phyloP scores from a whole-genome alignment of 2,329 filamentous ascomycete species.

The Pezicula carpinea region DNA sequence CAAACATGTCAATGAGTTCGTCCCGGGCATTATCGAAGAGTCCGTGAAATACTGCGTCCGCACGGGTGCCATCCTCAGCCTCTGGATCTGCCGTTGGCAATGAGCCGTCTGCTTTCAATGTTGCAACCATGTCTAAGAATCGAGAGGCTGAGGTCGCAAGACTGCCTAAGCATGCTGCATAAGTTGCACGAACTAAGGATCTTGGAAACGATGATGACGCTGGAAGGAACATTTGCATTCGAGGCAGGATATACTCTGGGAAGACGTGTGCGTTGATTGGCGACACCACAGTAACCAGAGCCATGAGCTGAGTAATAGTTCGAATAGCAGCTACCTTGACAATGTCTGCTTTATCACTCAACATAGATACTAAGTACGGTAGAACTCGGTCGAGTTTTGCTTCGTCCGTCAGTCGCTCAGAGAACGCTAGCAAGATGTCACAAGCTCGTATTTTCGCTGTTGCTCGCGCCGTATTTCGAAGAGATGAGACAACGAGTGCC shows the following conservation, averaged over 20 bases:
- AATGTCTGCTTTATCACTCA: conserved; percentile 77
- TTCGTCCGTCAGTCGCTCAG: conserved; percentile 88
- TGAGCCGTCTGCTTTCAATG: conserved; percentile 77
- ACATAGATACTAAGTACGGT: conserved; percentile 78
- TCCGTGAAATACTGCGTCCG: conserved; percentile 70
- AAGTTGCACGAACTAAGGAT: conserved; percentile 77
- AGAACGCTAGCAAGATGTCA: conserved; percentile 86
- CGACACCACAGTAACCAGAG: conserved; percentile 84
- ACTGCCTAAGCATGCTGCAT: conserved; percentile 86
- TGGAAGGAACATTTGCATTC: conserved; percentile 57
- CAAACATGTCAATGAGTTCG: conserved; percentile 79
- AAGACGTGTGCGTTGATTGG: conserved; percentile 67
- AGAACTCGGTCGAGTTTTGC: conserved; percentile 91
- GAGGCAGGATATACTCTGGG: conserved; percentile 62
- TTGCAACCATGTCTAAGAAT: conserved; percentile 88
- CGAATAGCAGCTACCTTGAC: conserved; percentile 83
- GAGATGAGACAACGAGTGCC: conserved; percentile 79
- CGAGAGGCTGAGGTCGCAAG: conserved; percentile 79
- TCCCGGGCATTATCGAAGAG: conserved; percentile 83
- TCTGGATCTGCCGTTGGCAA: conserved; percentile 74
- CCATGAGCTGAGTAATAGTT: conserved; percentile 81
- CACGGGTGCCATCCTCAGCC: conserved; percentile 64
- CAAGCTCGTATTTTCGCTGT: conserved; percentile 86
- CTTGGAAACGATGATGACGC: conserved; percentile 50
- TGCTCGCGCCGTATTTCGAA: conserved; percentile 83